Evolutionary conservation across 1,284 basidiomycete genomes (phyloP).

Genomic region (Pseudozyma sp.): DNA sequence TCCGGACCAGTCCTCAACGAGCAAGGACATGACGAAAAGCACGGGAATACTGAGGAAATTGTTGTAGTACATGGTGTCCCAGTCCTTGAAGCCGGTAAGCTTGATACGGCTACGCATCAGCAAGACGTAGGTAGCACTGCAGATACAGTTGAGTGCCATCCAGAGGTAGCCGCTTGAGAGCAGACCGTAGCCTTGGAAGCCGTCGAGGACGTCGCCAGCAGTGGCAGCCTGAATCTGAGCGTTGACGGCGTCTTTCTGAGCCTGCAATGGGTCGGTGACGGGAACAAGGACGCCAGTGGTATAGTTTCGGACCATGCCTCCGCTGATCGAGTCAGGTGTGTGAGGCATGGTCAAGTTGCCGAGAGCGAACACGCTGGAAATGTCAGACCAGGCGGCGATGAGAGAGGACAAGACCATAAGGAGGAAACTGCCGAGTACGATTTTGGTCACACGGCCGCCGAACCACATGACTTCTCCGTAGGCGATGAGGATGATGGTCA

Average conservation of each 20-base stretch:
- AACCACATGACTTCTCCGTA: conserved; percentile 99
- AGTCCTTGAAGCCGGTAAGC: conserved; percentile 96
- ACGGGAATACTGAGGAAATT: conserved; percentile 95
- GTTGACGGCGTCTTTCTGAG: conserved; percentile 45
- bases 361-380: conserved; percentile 73
- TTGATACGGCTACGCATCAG: conserved; percentile 98
- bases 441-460: conserved; percentile 84
- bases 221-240: conserved; percentile 32
- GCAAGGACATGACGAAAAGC: conserved; percentile 82
- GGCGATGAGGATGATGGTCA: conserved; percentile 98
- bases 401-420: conserved; percentile 97
- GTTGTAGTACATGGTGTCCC: conserved; percentile 99
- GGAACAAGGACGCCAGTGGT: conserved; percentile 31
- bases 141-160: conserved; percentile 93
- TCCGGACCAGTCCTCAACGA: conserved; percentile 90
- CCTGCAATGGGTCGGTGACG: conserved; percentile 43
- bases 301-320: conserved; percentile 42
- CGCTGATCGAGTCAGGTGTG: conserved; percentile 53
- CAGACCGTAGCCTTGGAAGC: conserved; percentile 50
- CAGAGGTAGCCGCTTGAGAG: conserved; percentile 82
- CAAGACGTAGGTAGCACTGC: conserved; percentile 91
- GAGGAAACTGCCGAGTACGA: conserved; percentile 89
- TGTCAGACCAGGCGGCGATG: conserved; percentile 94
- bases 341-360: conserved; percentile 57
- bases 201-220: conserved; percentile 50